phyloP scores from a whole-genome alignment of 345 rosid species.

The Limnanthes douglasii region DNA sequence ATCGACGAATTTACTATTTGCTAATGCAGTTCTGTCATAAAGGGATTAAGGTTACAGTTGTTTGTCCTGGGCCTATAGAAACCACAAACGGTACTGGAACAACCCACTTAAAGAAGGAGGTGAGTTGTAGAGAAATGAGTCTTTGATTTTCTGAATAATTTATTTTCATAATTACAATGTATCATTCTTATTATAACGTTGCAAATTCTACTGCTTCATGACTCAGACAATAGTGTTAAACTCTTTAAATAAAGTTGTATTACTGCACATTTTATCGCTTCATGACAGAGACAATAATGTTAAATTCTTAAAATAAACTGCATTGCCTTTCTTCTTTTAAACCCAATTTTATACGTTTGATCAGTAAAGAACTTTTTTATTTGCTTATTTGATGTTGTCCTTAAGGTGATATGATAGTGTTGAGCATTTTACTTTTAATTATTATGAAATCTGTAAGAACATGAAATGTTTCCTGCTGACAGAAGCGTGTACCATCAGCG shows the following conservation, averaged over 20 bases:
- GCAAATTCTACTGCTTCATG: too few relatives aligned
- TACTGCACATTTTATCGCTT: too few relatives aligned
- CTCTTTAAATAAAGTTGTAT: too few relatives aligned
- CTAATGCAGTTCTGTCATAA: constrained; percentile 47
- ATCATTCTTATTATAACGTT: too few relatives aligned
- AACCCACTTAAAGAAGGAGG: constrained; percentile 42
- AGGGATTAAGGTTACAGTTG: constrained; percentile 84
- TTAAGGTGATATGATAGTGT: too few relatives aligned
- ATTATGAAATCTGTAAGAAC: neutral
- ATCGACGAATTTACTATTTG: too few relatives aligned
- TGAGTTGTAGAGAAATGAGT: constrained; percentile 8
- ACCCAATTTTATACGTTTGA: neutral
- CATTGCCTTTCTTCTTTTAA: too few relatives aligned
- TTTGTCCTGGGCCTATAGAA: constrained; percentile 91
- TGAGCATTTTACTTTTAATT: neutral
- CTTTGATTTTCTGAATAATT: too few relatives aligned
- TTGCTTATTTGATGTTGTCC: neutral
- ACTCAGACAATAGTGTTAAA: too few relatives aligned
- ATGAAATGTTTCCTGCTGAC: constrained; percentile 8
- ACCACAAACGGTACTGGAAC: constrained; percentile 49
- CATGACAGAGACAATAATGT: too few relatives aligned
- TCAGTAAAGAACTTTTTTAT: neutral
- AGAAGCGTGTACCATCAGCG: constrained; percentile 74
- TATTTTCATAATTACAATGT: too few relatives aligned
- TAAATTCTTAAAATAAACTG: too few relatives aligned